Conservation (phyloP, 2,329 filamentous ascomycete genomes). For the Talaromyces sp. region DNA sequence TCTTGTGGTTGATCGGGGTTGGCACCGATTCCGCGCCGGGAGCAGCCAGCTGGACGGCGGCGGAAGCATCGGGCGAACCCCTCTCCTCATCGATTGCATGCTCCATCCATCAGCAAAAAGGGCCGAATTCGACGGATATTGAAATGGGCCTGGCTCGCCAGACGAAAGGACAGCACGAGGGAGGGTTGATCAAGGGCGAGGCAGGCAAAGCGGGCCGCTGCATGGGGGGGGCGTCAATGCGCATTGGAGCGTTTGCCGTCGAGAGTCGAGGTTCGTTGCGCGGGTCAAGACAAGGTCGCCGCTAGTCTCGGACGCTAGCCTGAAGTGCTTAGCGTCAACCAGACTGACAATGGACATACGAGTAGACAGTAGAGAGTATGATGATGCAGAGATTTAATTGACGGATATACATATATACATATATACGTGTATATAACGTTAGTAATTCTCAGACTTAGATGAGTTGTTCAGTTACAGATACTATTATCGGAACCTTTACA, state of each 20-base stretch:
- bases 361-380: background rate
- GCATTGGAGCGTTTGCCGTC: background rate
- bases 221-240: background rate
- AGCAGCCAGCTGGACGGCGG: slow-evolving; percentile 1
- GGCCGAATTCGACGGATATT: background rate
- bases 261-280: too few relatives aligned
- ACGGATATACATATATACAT: too few relatives aligned
- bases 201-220: background rate
- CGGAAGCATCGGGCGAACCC: slow-evolving; percentile 1
- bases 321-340: background rate
- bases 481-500: too few relatives aligned
- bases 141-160: background rate
- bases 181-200: background rate
- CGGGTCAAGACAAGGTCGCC: background rate
- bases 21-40: background rate
- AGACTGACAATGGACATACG: background rate
- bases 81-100: slow-evolving; percentile 11
- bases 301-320: background rate
- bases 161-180: background rate
- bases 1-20: background rate
- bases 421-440: too few relatives aligned
- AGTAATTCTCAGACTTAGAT: too few relatives aligned
- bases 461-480: too few relatives aligned
- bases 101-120: slow-evolving; percentile 10
- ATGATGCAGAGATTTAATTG: background rate